phyloP scores from a whole-genome alignment of 1,284 basidiomycete genomes.

The Malassezia pachydermatis region DNA sequence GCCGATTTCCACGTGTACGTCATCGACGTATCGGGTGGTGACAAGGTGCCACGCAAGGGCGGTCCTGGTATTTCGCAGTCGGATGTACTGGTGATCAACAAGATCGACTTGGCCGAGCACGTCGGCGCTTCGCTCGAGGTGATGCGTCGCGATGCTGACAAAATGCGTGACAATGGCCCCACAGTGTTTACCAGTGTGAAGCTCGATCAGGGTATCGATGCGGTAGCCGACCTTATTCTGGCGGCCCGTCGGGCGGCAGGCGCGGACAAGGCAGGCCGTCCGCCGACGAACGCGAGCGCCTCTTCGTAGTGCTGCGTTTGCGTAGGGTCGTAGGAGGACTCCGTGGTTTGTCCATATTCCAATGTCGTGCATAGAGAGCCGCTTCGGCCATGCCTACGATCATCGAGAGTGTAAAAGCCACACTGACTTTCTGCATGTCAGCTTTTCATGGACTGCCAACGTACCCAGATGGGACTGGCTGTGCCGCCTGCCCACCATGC shows the following conservation, averaged over 20 bases:
- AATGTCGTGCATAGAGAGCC: slow-evolving; percentile 18
- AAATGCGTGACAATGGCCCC: slow-evolving; percentile 87
- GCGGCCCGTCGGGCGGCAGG: slow-evolving; percentile 67
- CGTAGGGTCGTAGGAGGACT: too few relatives aligned
- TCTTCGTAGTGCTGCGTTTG: not conserved
- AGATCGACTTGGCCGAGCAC: slow-evolving; percentile 63
- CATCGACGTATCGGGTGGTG: slow-evolving; percentile 67
- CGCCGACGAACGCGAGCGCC: not conserved
- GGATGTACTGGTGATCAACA: slow-evolving; percentile 83
- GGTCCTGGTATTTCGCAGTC: slow-evolving; percentile 76
- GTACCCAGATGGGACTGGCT: slow-evolving; percentile 13
- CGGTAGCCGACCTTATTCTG: slow-evolving; percentile 70
- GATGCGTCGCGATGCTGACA: slow-evolving; percentile 82
- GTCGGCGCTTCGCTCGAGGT: slow-evolving; percentile 87
- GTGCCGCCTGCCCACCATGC: slow-evolving; percentile 21
- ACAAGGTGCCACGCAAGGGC: slow-evolving; percentile 96
- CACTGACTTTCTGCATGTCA: slow-evolving; percentile 5
- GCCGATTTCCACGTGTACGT: slow-evolving; percentile 73
- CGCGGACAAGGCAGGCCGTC: slow-evolving; percentile 39
- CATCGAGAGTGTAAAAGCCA: slow-evolving; percentile 4
- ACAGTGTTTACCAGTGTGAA: slow-evolving; percentile 84
- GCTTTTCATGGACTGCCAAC: slow-evolving; percentile 1
- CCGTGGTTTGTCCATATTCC: not conserved
- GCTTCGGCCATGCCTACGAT: slow-evolving; percentile 17
- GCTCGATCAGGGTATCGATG: slow-evolving; percentile 67